Percentiles rank a stretch among this genome's conserved stretches.
Evolutionary conservation across 2,329 filamentous ascomycete genomes (phyloP).

Genomic region (Didymella arachidicola): DNA sequence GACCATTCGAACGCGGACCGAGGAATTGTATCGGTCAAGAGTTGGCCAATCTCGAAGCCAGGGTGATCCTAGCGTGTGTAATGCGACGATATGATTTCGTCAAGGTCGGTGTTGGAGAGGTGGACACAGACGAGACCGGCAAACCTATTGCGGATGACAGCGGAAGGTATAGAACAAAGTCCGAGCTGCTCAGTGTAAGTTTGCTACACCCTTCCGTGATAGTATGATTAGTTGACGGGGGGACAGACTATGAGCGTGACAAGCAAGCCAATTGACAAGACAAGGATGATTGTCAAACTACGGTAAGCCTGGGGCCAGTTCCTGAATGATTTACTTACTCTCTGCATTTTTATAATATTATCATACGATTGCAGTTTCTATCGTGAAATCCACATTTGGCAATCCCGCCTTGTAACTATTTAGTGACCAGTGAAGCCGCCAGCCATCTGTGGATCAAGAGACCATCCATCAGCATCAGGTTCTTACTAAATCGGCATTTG

Average conservation of each 20-base stretch:
- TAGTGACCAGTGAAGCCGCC: neutral
- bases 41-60: constrained; percentile 62
- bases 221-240: constrained; percentile 17
- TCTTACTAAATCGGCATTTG: neutral
- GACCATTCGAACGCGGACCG: constrained; percentile 64
- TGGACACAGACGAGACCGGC: constrained; percentile 36
- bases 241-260: constrained; percentile 42
- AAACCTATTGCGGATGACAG: constrained; percentile 37
- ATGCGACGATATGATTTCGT: constrained; percentile 45
- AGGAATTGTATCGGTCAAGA: constrained; percentile 67
- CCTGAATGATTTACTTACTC: neutral
- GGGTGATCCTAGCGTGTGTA: constrained; percentile 58
- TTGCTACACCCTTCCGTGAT: neutral
- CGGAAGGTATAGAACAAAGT: constrained; percentile 41
- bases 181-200: constrained; percentile 47
- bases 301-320: neutral
- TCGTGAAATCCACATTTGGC: neutral
- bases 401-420: neutral
- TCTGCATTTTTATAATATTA: neutral
- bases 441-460: neutral
- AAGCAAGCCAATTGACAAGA: constrained; percentile 43
- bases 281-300: constrained; percentile 39
- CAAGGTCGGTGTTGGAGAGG: constrained; percentile 46
- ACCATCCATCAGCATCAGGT: neutral
- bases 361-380: neutral